These are phyloP conservation scores for Diaporthe citriasiana DNA, from an alignment of 2,329 filamentous ascomycete species.

Conservation along the genomic window DNA sequence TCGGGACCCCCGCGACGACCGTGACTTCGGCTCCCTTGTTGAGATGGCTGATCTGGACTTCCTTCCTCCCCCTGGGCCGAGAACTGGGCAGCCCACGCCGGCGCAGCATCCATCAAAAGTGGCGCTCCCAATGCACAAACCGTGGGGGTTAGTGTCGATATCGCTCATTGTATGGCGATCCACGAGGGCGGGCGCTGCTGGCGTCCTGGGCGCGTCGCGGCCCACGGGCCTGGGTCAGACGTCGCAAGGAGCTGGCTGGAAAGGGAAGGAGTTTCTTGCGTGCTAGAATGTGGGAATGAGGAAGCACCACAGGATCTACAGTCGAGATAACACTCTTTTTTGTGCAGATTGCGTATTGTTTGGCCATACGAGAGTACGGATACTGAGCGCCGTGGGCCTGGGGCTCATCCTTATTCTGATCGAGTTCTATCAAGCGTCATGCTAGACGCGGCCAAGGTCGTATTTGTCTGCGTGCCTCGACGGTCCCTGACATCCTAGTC, in stretches of 20 bases:
- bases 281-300: conserved; percentile 1
- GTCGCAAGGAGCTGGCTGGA: conserved; percentile 5
- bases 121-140: background rate
- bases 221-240: background rate
- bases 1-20: conserved; percentile 9
- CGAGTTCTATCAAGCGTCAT: background rate
- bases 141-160: conserved; percentile 31
- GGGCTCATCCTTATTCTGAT: background rate
- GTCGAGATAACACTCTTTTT: background rate
- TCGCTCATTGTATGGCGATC: conserved; percentile 5
- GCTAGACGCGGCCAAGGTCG: background rate
- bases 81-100: background rate
- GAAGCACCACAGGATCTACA: background rate
- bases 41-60: background rate
- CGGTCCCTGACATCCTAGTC: background rate
- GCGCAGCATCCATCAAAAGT: background rate
- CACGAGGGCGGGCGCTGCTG: background rate
- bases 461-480: background rate
- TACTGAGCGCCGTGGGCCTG: background rate
- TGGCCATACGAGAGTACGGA: background rate
- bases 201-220: background rate
- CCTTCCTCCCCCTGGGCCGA: background rate
- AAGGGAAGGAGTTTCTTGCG: conserved; percentile 16
- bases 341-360: background rate
- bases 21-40: conserved; percentile 8